Conservation (phyloP, 2,329 filamentous ascomycete genomes). For the Fusarium avenaceum region DNA sequence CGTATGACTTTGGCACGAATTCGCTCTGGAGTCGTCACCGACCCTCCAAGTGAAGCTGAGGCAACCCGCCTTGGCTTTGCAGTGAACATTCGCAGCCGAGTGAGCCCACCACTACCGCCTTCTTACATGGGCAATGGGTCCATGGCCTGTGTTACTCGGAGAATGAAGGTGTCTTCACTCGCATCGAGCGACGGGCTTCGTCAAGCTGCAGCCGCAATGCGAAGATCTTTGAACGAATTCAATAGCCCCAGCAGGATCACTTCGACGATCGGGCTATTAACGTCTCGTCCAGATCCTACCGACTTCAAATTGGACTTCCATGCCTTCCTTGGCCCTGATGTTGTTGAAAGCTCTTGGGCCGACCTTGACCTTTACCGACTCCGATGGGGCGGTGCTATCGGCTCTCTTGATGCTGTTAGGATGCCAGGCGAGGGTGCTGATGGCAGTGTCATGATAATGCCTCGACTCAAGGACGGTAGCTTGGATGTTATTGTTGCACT, state of each 20-base stretch:
- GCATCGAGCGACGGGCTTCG: background rate
- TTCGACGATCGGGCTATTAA: background rate
- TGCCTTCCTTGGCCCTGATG: conserved; percentile 1
- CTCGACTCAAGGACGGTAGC: background rate
- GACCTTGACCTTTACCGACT: background rate
- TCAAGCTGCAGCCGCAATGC: background rate
- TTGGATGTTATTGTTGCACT: background rate
- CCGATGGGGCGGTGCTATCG: background rate
- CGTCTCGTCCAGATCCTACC: background rate
- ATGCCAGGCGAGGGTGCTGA: background rate
- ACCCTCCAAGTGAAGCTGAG: background rate
- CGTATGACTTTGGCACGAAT: background rate
- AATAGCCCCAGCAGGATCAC: background rate
- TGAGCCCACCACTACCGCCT: background rate
- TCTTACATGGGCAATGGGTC: conserved; percentile 3
- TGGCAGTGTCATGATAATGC: background rate
- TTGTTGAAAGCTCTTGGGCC: background rate
- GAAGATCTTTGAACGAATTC: background rate
- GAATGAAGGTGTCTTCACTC: background rate
- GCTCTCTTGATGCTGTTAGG: background rate
- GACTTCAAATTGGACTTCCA: background rate
- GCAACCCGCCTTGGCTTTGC: background rate
- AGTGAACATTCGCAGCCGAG: background rate
- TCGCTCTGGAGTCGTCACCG: background rate
- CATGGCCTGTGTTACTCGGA: background rate